These are phyloP conservation scores for Raffaelea albimanens DNA, from an alignment of 2,329 filamentous ascomycete species.

Conservation along the genomic window DNA sequence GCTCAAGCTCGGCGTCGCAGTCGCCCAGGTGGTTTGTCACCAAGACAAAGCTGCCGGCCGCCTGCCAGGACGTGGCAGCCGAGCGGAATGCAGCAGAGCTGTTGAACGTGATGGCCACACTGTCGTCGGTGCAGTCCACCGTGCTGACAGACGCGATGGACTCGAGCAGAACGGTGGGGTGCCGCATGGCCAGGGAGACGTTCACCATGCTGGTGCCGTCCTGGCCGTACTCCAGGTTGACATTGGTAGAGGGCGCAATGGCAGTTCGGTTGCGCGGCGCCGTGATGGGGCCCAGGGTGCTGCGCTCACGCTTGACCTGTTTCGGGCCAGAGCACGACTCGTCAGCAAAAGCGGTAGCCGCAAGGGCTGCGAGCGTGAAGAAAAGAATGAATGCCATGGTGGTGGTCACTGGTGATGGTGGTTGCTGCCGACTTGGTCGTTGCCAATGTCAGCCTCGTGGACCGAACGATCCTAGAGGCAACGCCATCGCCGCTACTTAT, in stretches of 20 bases:
- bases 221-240: constrained; percentile 10
- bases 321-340: too few species aligned
- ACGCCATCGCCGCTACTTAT: too few species aligned
- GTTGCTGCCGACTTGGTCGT: too few species aligned
- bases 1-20: constrained; percentile 28
- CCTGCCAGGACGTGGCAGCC: constrained; percentile 17
- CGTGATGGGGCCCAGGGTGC: background rate
- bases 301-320: too few species aligned
- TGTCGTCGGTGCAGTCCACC: constrained; percentile 19
- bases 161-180: constrained; percentile 22
- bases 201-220: constrained; percentile 10
- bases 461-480: too few species aligned
- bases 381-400: too few species aligned
- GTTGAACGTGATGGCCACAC: constrained; percentile 19
- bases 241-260: constrained; percentile 1
- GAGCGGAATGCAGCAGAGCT: constrained; percentile 15
- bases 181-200: constrained; percentile 17
- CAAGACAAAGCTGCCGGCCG: constrained; percentile 20
- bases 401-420: too few species aligned
- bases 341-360: too few species aligned
- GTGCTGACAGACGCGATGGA: constrained; percentile 18
- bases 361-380: too few species aligned
- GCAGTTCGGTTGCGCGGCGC: background rate
- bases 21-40: constrained; percentile 32
- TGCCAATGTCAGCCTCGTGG: too few species aligned